These are phyloP conservation scores for Trichosporon asahii DNA, from an alignment of 1,284 basidiomycete species.

Conservation along the genomic window DNA sequence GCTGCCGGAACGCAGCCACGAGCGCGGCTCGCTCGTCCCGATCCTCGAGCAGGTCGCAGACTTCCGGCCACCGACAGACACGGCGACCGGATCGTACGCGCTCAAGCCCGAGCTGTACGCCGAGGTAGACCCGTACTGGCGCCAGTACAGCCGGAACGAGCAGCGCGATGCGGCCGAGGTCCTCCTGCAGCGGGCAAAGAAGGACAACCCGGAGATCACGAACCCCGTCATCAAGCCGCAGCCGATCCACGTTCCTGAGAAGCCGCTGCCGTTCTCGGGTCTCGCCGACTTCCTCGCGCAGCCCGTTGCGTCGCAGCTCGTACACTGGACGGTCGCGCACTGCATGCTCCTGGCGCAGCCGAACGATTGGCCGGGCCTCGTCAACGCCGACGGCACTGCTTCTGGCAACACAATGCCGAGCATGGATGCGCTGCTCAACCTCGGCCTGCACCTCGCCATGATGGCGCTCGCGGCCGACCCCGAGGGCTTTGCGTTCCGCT, in stretches of 20 bases:
- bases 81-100: constrained; percentile 82
- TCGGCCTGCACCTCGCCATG: constrained; percentile 80
- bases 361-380: constrained; percentile 29
- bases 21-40: constrained; percentile 78
- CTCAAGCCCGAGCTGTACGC: constrained; percentile 77
- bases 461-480: constrained; percentile 70
- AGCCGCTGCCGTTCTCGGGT: constrained; percentile 33
- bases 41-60: constrained; percentile 75
- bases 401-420: constrained; percentile 32
- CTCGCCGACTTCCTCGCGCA: constrained; percentile 39
- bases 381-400: constrained; percentile 19
- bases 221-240: constrained; percentile 74
- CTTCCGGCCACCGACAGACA: constrained; percentile 68
- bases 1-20: constrained; percentile 82
- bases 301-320: constrained; percentile 33
- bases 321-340: constrained; percentile 41
- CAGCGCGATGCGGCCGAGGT: constrained; percentile 88
- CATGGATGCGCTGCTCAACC: constrained; percentile 67
- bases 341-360: constrained; percentile 38
- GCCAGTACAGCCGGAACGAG: constrained; percentile 92
- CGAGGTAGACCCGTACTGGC: constrained; percentile 94
- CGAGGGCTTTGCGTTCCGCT: constrained; percentile 61
- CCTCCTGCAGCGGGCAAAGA: constrained; percentile 66
- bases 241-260: constrained; percentile 59
- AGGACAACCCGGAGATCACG: constrained; percentile 53